Base-by-base conservation (phyloP, 1,284 basidiomycete genomes). In the Exsudoporus floridanus region DNA sequence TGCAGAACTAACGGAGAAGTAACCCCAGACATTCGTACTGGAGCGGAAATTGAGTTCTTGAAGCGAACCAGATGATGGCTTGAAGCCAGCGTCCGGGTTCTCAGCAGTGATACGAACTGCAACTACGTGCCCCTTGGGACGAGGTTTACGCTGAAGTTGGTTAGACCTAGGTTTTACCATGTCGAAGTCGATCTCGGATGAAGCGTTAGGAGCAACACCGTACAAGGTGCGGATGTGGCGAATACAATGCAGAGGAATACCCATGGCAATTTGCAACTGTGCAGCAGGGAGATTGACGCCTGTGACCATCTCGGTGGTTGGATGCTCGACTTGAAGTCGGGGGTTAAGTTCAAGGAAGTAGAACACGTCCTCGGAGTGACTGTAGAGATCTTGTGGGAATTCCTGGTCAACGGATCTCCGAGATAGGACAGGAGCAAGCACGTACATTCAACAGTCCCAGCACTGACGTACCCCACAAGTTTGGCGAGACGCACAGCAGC, bases 11-110 rank as follows among this genome's bases (percentile, higher is more conserved):
- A 99, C 97, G 21, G 96, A 98, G 82, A 99, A 99, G 80, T 99
- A 96, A 64, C 97, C 97, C 97, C 97, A 99, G 52, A 98, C 95
- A 61, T 98, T 98, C 37, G 94, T 98, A 74, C 91, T 97, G 34
- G 95, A 98, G 50, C 97, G 90, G 88, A 99, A 99, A 75, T 99
- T 99, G 67, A 99, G 90, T 72, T 99, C 97, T 70, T 98, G 94
- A 13, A 99, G 79, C 39, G 91, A 89, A 65, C 97, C 97, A 14
- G 93, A 96, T 8, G 96, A 98, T 4, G 97, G 97, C 76, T 99
- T 99, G 84, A 99, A 99, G n/a, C 97, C 97, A 16, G 96, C 96
- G 69, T 99, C 97, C 21, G 97, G 97, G 74, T 99, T 99, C 77
- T 99, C 97, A 40, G 96, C 96, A 5, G 97, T 99, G 74, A 99